phyloP scores from a whole-genome alignment of 2,329 filamentous ascomycete genomes.

The Botrytis deweyae region DNA sequence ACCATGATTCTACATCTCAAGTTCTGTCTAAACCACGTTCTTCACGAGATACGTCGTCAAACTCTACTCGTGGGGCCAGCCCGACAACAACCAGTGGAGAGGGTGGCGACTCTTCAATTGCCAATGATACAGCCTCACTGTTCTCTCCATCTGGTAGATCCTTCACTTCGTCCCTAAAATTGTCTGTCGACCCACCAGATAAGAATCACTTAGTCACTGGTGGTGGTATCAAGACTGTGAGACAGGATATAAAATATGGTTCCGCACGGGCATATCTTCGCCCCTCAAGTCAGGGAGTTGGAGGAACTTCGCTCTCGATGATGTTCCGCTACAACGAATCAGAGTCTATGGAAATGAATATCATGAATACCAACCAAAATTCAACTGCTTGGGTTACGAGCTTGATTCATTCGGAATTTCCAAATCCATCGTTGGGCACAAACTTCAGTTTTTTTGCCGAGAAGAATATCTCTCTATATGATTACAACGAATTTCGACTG shows the following conservation, averaged over 20 bases:
- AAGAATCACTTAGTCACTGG: slow-evolving; percentile 42
- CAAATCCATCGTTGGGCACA: slow-evolving; percentile 40
- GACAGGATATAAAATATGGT: slow-evolving; percentile 50
- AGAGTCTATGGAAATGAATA: slow-evolving; percentile 44
- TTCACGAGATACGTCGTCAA: background rate
- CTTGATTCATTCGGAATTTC: slow-evolving; percentile 43
- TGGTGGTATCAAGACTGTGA: slow-evolving; percentile 43
- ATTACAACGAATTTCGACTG: slow-evolving; percentile 47
- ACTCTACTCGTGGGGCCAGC: background rate
- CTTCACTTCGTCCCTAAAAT: slow-evolving; percentile 13
- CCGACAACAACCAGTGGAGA: too few relatives aligned
- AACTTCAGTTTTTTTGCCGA: slow-evolving; percentile 26
- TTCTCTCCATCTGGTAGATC: background rate
- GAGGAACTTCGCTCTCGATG: slow-evolving; percentile 49
- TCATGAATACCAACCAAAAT: slow-evolving; percentile 46
- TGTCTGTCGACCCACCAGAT: slow-evolving; percentile 23
- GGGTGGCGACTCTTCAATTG: background rate
- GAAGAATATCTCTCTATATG: slow-evolving; percentile 21
- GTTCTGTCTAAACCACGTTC: background rate
- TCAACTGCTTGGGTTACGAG: slow-evolving; percentile 43
- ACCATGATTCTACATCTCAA: background rate
- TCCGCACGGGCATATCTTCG: slow-evolving; percentile 47
- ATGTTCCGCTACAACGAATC: slow-evolving; percentile 47
- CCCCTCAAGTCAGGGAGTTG: slow-evolving; percentile 40
- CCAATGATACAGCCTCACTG: background rate